Conservation (phyloP, 2,329 filamentous ascomycete genomes). For the Xylaria sp. region DNA sequence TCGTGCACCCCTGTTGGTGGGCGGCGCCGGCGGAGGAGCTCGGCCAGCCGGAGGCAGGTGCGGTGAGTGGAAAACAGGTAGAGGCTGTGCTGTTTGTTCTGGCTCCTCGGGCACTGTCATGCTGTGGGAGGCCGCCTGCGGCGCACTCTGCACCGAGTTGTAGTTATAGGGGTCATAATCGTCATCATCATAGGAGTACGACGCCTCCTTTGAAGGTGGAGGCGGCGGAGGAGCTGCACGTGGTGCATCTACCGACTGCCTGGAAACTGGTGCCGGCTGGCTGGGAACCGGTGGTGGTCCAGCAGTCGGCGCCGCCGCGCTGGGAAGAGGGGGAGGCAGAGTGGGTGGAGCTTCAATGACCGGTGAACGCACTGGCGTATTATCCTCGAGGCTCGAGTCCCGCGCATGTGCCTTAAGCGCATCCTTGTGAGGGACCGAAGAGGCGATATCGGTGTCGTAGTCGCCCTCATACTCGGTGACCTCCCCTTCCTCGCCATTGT, state of each 20-base stretch:
- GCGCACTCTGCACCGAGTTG: constrained; percentile 37
- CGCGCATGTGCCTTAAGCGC: constrained; percentile 81
- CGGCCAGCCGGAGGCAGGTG: constrained; percentile 50
- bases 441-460: constrained; percentile 95
- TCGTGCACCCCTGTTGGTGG: constrained; percentile 46
- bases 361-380: constrained; percentile 62
- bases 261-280: constrained; percentile 54
- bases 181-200: constrained; percentile 54
- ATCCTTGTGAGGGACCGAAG: constrained; percentile 92
- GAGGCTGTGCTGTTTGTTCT: constrained; percentile 50
- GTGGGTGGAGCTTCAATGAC: constrained; percentile 47
- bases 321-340: constrained; percentile 60
- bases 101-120: constrained; percentile 50
- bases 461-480: constrained; percentile 95
- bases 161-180: constrained; percentile 73
- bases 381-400: constrained; percentile 76
- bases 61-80: constrained; percentile 48
- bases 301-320: constrained; percentile 57
- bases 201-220: constrained; percentile 52
- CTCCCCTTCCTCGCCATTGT: constrained; percentile 72
- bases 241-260: constrained; percentile 72
- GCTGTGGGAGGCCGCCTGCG: constrained; percentile 37
- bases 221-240: constrained; percentile 70
- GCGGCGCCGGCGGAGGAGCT: constrained; percentile 45
- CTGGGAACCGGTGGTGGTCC: constrained; percentile 67